These are phyloP conservation scores for Acrodontium crateriforme DNA, from an alignment of 2,329 filamentous ascomycete genomes.

Conservation along the genomic window DNA sequence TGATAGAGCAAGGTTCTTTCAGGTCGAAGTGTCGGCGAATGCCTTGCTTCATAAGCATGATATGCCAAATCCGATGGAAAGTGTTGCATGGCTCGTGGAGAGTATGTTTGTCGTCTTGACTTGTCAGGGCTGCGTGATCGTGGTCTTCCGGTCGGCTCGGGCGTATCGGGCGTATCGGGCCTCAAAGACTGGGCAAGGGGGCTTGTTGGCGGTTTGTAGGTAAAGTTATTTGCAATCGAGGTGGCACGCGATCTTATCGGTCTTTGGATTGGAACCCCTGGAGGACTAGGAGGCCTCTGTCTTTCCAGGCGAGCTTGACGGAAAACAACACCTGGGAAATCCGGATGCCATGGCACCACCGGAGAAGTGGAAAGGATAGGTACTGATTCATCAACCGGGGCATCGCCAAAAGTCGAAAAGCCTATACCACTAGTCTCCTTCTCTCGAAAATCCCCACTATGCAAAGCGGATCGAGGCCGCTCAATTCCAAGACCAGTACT, in stretches of 20 bases:
- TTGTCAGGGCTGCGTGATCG: slow-evolving; percentile 31
- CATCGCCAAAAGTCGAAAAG: slow-evolving; percentile 9
- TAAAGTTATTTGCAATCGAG: slow-evolving; percentile 57
- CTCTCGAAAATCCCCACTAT: slow-evolving; percentile 48
- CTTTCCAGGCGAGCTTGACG: slow-evolving; percentile 11
- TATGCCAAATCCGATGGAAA: slow-evolving; percentile 30
- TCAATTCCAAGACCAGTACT: slow-evolving; percentile 46
- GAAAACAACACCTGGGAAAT: slow-evolving; percentile 28
- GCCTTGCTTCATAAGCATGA: slow-evolving; percentile 13
- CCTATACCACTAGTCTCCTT: slow-evolving; percentile 18
- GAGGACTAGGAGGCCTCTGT: slow-evolving; percentile 4
- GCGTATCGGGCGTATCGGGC: slow-evolving; percentile 20
- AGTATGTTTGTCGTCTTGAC: slow-evolving; percentile 58
- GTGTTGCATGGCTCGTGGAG: slow-evolving; percentile 44
- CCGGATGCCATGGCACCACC: slow-evolving; percentile 42
- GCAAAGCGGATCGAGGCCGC: slow-evolving; percentile 61
- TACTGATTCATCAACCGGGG: slow-evolving; percentile 6
- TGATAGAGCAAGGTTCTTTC: slow-evolving; percentile 55
- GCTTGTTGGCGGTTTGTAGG: slow-evolving; percentile 79
- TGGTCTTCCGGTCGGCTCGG: slow-evolving; percentile 20
- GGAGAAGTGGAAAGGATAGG: slow-evolving; percentile 35
- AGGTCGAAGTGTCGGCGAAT: slow-evolving; percentile 37
- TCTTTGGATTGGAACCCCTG: slow-evolving; percentile 18
- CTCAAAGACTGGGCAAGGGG: slow-evolving; percentile 56
- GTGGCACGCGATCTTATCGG: slow-evolving; percentile 31